Evolutionary conservation across 192 early-diverging fungal species (phyloP).

Genomic region (Oehlia diaphana): DNA sequence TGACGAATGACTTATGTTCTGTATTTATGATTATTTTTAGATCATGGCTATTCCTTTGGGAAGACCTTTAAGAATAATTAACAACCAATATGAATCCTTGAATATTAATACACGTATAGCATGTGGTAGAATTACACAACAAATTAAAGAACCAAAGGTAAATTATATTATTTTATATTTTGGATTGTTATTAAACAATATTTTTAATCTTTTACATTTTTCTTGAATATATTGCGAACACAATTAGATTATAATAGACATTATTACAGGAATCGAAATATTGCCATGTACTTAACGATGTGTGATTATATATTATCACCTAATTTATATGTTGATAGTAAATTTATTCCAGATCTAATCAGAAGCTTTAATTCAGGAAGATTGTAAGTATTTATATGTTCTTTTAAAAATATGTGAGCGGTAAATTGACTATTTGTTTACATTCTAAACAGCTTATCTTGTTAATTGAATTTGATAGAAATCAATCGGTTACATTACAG

Average conservation of each 20-base stretch:
- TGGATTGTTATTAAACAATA: background rate
- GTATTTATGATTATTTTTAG: constrained; percentile 34
- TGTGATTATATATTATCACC: constrained; percentile 94
- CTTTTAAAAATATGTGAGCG: background rate
- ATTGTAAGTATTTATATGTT: constrained; percentile 52
- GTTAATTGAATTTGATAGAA: constrained; percentile 90
- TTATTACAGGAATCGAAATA: constrained; percentile 73
- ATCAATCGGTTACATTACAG: constrained; percentile 78
- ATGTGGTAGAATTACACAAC: constrained; percentile 48
- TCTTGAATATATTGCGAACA: background rate
- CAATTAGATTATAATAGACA: constrained; percentile 76
- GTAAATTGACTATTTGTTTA: constrained; percentile 10
- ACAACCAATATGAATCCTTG: constrained; percentile 28
- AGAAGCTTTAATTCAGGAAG: constrained; percentile 79
- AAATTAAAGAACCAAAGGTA: too few relatives aligned
- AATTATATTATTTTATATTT: background rate
- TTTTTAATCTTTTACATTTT: background rate
- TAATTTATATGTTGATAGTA: constrained; percentile 87
- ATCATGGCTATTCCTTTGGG: constrained; percentile 79
- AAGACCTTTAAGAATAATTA: background rate
- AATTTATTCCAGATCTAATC: constrained; percentile 87
- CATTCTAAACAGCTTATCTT: constrained; percentile 80
- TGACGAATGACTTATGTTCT: background rate
- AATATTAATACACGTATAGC: constrained; percentile 61
- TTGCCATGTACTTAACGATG: constrained; percentile 84